These are phyloP conservation scores for Bertia moriformis DNA, from an alignment of 2,329 filamentous ascomycete genomes.

Conservation along the genomic window DNA sequence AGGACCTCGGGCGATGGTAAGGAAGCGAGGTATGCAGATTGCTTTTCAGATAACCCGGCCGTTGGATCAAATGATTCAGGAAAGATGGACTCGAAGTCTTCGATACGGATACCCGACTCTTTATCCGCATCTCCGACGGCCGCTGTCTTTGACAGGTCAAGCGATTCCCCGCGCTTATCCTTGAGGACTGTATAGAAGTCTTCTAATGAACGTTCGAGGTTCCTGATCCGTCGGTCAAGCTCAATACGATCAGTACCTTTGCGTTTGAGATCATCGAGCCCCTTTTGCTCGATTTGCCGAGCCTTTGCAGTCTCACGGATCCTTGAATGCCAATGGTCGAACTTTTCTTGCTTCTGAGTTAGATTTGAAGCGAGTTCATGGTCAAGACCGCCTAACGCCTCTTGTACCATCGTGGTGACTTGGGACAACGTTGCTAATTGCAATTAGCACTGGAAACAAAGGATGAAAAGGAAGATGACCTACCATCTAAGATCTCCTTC, in stretches of 20 bases:
- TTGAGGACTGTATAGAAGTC: slow-evolving; percentile 13
- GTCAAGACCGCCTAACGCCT: slow-evolving; percentile 39
- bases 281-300: slow-evolving; percentile 38
- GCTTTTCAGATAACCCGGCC: slow-evolving; percentile 11
- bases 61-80: slow-evolving; percentile 5
- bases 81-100: not conserved
- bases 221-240: slow-evolving; percentile 37
- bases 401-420: slow-evolving; percentile 29
- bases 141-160: slow-evolving; percentile 14
- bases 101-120: not conserved
- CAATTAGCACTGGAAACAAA: slow-evolving; percentile 12
- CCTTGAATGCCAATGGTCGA: slow-evolving; percentile 42
- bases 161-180: slow-evolving; percentile 9
- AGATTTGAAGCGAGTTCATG: slow-evolving; percentile 41
- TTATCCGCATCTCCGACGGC: not conserved
- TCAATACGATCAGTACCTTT: slow-evolving; percentile 35
- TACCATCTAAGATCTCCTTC: not conserved
- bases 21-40: slow-evolving; percentile 18
- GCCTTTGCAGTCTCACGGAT: slow-evolving; percentile 44
- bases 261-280: slow-evolving; percentile 33
- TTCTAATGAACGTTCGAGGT: slow-evolving; percentile 34
- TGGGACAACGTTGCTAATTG: not conserved
- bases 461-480: not conserved
- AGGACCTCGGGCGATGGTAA: slow-evolving; percentile 16
- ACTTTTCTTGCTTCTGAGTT: slow-evolving; percentile 41